Evolutionary conservation across 768 basidiomycete species (phyloP), one percentile per base, ranked within the genome.

Genomic region (Tylopilus balloui): DNA sequence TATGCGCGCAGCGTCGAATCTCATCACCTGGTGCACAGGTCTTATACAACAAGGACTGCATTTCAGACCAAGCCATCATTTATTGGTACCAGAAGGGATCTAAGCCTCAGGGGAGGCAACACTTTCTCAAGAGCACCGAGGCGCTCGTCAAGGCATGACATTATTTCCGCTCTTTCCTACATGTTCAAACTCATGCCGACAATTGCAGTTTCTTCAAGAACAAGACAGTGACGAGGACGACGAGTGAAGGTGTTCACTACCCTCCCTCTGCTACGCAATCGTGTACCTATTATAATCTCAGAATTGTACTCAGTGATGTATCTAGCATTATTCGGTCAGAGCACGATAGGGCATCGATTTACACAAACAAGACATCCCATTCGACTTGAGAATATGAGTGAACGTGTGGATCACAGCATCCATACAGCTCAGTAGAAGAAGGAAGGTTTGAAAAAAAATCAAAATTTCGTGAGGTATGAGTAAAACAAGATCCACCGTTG

Each of bases 71-170:
- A 64, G 93, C 94, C 52, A 94, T 99, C 62, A 87, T 97, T 51
- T 98, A 96, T 69, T 99, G 95, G 95, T 77, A 92, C 70, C 86
- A 90, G 72, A 99, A 99, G 72, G 95, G 96, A 44, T 88, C 93
- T 41, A 96, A 92, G 71, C 81, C 92, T 0, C 91, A 97, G 69
- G 95, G 94, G 42, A 84, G 87, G 63, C 92, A 96, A 68, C 88
- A 93, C 68, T 97, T 99, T 77, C 72, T 97, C 58, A 94, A 91
- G 72, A 81, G 77, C 50, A 86, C 91, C 0, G 88, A 89, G 63
- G 65, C 88, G 15, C 77, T 98, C 32, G 93, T 98, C 65, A 95
- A 96, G 79, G 93, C 83, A 62, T 42, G 62, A 43, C 34, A 37
- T 32, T 38, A 17, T 44, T 34, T 39, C 12, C 12, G 0, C 34